Conservation (phyloP, 495 filamentous ascomycete species). For the Ramalina intermedia region DNA sequence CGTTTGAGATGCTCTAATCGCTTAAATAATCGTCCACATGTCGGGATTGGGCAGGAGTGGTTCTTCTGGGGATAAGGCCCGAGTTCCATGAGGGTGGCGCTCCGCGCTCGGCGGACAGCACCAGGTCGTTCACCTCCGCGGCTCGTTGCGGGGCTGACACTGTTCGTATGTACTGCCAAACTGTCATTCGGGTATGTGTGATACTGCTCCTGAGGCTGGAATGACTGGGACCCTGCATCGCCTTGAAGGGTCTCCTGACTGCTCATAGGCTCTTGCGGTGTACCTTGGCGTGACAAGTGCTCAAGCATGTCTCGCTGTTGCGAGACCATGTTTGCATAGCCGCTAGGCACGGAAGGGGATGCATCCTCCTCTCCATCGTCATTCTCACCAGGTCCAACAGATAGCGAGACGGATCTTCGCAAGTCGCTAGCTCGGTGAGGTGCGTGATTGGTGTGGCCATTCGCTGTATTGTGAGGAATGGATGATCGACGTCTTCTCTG, state of each 20-base stretch:
- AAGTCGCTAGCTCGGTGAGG: constrained; percentile 73
- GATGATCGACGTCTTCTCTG: constrained; percentile 87
- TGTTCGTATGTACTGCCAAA: constrained; percentile 38
- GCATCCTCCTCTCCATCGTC: constrained; percentile 55
- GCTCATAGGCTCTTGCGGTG: constrained; percentile 38
- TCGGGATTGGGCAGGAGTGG: constrained; percentile 97
- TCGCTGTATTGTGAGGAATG: constrained; percentile 58
- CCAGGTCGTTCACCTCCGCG: constrained; percentile 47
- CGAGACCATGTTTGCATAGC: constrained; percentile 47
- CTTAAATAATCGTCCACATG: constrained; percentile 95
- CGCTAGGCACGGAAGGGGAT: constrained; percentile 45
- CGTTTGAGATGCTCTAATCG: constrained; percentile 97
- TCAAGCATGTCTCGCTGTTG: constrained; percentile 70
- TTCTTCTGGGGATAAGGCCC: constrained; percentile 95
- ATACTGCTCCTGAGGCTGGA: constrained; percentile 54
- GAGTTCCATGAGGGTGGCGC: constrained; percentile 90
- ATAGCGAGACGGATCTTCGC: constrained; percentile 79
- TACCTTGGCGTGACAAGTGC: constrained; percentile 74
- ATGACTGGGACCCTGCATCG: constrained; percentile 55
- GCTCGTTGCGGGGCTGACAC: constrained; percentile 38
- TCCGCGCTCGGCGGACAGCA: constrained; percentile 78
- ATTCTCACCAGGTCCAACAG: constrained; percentile 69
- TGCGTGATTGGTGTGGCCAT: constrained; percentile 36
- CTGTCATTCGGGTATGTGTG: constrained; percentile 49
- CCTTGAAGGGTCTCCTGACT: constrained; percentile 51